phyloP scores from a whole-genome alignment of 2,329 filamentous ascomycete genomes.

The Pyrenochaeta sp. region DNA sequence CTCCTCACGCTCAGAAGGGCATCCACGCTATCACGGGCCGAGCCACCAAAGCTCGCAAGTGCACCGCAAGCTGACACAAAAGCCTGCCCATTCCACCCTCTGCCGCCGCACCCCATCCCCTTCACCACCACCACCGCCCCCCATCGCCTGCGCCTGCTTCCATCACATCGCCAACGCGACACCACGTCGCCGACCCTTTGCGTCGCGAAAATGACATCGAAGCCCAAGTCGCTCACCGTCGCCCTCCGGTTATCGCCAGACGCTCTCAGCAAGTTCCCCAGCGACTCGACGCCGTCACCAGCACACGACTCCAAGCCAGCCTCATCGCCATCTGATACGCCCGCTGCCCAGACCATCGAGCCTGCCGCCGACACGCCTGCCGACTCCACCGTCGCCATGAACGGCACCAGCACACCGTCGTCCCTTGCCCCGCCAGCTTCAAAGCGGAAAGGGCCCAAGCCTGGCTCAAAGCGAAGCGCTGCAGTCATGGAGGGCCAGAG shows the following conservation, averaged over 20 bases:
- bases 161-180: slow-evolving; percentile 23
- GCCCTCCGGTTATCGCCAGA: slow-evolving; percentile 43
- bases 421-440: slow-evolving; percentile 55
- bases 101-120: slow-evolving; percentile 11
- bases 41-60: slow-evolving; percentile 6
- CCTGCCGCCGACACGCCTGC: slow-evolving; percentile 49
- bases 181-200: slow-evolving; percentile 28
- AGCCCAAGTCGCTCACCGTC: slow-evolving; percentile 43
- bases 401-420: slow-evolving; percentile 43
- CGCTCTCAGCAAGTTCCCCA: slow-evolving; percentile 39
- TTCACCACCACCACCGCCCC: slow-evolving; percentile 15
- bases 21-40: slow-evolving; percentile 5
- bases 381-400: slow-evolving; percentile 49
- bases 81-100: slow-evolving; percentile 3
- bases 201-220: slow-evolving; percentile 43
- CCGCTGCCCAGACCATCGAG: slow-evolving; percentile 44
- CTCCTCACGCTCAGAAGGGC: slow-evolving; percentile 5
- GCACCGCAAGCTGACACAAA: slow-evolving; percentile 19
- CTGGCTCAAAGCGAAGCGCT: slow-evolving; percentile 66
- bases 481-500: slow-evolving; percentile 61
- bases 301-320: slow-evolving; percentile 46
- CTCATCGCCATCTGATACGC: slow-evolving; percentile 44
- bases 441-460: slow-evolving; percentile 79
- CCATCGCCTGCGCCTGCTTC: slow-evolving; percentile 18
- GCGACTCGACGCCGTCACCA: slow-evolving; percentile 29